Evolutionary conservation across 179 eudicot species (phyloP).

Genomic region (Beta lomatogona): DNA sequence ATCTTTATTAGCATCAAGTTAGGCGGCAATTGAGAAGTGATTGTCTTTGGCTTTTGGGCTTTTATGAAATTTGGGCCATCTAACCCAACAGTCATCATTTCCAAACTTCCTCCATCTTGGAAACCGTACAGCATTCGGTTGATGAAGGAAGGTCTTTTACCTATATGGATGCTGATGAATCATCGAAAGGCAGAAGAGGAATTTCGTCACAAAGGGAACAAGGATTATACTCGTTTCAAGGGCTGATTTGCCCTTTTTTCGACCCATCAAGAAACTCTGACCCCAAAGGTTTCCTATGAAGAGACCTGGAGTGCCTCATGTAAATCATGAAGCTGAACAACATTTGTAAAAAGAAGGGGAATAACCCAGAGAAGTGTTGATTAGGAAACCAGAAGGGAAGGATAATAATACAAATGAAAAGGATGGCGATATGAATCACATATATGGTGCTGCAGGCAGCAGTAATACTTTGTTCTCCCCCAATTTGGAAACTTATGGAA

Average conservation of each 20-base stretch:
- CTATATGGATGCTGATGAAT: slow-evolving; percentile 68
- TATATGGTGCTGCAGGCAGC: slow-evolving; percentile 14
- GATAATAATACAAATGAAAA: slow-evolving; percentile 33
- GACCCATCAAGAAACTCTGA: slow-evolving; percentile 29
- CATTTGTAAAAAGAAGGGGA: slow-evolving; percentile 61
- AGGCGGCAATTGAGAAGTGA: no score
- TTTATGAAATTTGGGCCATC: no score
- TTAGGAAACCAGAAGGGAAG: slow-evolving; percentile 31
- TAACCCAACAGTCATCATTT: slow-evolving; percentile 63
- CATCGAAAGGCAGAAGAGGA: slow-evolving; percentile 63
- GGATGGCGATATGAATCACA: slow-evolving; percentile 23
- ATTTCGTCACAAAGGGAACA: slow-evolving; percentile 30
- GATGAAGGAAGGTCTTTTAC: slow-evolving; percentile 60
- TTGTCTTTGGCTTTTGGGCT: no score
- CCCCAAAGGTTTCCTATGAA: slow-evolving; percentile 27
- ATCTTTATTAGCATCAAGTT: no score
- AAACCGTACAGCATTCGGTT: slow-evolving; percentile 46
- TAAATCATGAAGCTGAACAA: slow-evolving; percentile 39
- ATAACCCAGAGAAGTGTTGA: slow-evolving; percentile 52
- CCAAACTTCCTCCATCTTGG: slow-evolving; percentile 90
- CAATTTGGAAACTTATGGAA: neutral
- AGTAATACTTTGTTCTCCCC: neutral
- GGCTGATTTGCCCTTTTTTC: slow-evolving; percentile 26
- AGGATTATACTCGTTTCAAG: slow-evolving; percentile 19
- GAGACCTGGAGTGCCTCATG: neutral